Conservation (phyloP, 2,329 filamentous ascomycete species). For the Ascochyta fabae region DNA sequence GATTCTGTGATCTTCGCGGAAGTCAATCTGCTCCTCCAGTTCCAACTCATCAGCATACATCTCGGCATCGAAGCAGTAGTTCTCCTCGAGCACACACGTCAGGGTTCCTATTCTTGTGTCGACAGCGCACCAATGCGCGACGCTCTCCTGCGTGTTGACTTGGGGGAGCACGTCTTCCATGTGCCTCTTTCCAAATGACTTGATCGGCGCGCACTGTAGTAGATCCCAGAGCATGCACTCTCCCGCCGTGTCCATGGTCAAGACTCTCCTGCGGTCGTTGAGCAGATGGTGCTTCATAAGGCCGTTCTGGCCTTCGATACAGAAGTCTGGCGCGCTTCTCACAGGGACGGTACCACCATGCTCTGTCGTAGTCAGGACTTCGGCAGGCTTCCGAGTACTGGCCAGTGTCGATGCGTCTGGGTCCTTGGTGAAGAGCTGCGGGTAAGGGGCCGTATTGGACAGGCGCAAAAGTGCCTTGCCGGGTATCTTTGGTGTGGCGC, state of each 20-base stretch:
- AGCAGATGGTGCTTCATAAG: conserved; percentile 91
- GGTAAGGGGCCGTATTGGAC: conserved; percentile 83
- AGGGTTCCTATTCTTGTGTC: conserved; percentile 92
- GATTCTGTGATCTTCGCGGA: conserved; percentile 92
- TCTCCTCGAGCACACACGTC: conserved; percentile 88
- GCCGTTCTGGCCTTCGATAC: conserved; percentile 92
- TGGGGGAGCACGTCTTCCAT: conserved; percentile 88
- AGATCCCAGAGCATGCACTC: conserved; percentile 97
- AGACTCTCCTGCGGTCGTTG: conserved; percentile 85
- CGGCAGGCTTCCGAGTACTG: conserved; percentile 64
- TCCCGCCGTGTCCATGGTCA: conserved; percentile 93
- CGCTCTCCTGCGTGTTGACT: conserved; percentile 85
- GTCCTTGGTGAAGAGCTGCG: conserved; percentile 61
- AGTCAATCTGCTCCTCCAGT: conserved; percentile 75
- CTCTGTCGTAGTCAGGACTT: conserved; percentile 56
- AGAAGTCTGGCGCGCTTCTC: conserved; percentile 54
- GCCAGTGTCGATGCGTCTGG: conserved; percentile 62
- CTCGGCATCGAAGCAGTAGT: conserved; percentile 96
- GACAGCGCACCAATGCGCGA: conserved; percentile 95
- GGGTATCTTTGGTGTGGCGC: conserved; percentile 67
- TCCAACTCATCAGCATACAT: conserved; percentile 92
- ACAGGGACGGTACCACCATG: conserved; percentile 46
- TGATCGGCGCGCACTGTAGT: conserved; percentile 84
- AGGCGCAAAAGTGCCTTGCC: conserved; percentile 79
- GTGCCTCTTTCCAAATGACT: conserved; percentile 92